phyloP scores from a whole-genome alignment of 371 early-diverging fungal species.

The Batkoa obscura region DNA sequence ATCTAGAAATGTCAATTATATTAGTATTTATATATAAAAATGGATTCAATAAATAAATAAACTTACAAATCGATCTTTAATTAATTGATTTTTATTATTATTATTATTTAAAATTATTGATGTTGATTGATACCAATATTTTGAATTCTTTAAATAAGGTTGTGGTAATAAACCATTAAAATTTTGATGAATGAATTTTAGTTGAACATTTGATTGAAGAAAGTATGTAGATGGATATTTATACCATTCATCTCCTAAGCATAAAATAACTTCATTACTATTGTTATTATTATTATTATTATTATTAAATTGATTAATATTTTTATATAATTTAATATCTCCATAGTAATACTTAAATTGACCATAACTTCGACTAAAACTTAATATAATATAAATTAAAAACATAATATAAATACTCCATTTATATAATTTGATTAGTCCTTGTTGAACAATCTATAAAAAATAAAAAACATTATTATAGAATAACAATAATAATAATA shows the following conservation, averaged over 20 bases:
- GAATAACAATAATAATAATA: too few relatives aligned
- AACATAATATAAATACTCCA: neutral
- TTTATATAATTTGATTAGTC: neutral
- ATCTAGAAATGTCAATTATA: neutral
- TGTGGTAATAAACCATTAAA: conserved; percentile 51
- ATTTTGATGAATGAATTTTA: conserved; percentile 35
- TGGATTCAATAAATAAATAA: neutral
- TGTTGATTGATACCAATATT: conserved; percentile 18
- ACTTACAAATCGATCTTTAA: conserved; percentile 32
- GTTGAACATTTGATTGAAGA: conserved; percentile 39
- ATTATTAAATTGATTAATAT: too few relatives aligned
- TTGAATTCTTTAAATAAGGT: conserved; percentile 7
- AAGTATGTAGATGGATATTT: conserved; percentile 81
- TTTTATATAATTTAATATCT: conserved; percentile 6
- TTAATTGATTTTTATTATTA: conserved; percentile 52
- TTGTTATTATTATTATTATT: conserved; percentile 3
- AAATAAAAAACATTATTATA: too few relatives aligned
- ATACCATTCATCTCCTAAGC: conserved; percentile 89
- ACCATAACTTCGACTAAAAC: conserved; percentile 13
- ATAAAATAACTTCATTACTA: conserved; percentile 27
- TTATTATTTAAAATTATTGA: conserved; percentile 20
- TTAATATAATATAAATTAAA: conserved; percentile 10
- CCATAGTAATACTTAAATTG: conserved; percentile 15
- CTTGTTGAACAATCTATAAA: neutral
- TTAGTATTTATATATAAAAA: neutral